Evolutionary conservation across 1,284 basidiomycete genomes (phyloP), one percentile per base, ranked within the genome.

Genomic region (Apiotrichum porosum): DNA sequence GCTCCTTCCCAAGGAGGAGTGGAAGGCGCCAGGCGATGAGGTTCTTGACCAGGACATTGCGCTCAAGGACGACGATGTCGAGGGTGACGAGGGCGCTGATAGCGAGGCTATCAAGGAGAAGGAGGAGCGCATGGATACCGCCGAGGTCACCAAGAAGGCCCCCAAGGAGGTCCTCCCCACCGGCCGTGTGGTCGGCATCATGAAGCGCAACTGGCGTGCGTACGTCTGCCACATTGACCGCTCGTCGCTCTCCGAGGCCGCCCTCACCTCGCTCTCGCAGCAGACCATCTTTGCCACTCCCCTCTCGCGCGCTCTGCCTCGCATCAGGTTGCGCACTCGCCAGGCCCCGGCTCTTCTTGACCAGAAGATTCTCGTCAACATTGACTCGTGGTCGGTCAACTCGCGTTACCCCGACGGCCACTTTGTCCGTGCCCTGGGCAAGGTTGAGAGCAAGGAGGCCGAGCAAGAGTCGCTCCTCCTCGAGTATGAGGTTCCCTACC

Each of bases 361-460:
- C 23, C 93, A 98, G 71, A 98, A 99, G 74, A 94, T 99, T 56
- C 81, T 98, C 17, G 88, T 98, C 35, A 86, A 89, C 1, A 90
- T 98, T 63, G 95, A 98, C 69, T 78, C 83, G 37, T 99, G 95
- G 95, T 83, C 88, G 26, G 72, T 78, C 22, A 82, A 83, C 28
- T 92, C 88, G 2, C 82, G 91, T 21, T 97, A 97, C 66, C 95
- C 95, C 0, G 93, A 97, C 61, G 95, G 95, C 0, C 95, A 99
- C 71, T 93, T 99, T 64, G 91, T 98, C 13, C 83, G 94, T 36
- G 84, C 91, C 0, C 79, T 99, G 1, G 95, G 95, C 10, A 83
- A 83, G 56, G 88, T 86, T 0, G 94, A 94, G 65, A 88, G 85
- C 68, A 95, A 97, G 69, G 92, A 93, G 66, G 93, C 93, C 0